These are phyloP conservation scores for Lepiota venenata DNA, from an alignment of 768 basidiomycete genomes.

Conservation along the genomic window DNA sequence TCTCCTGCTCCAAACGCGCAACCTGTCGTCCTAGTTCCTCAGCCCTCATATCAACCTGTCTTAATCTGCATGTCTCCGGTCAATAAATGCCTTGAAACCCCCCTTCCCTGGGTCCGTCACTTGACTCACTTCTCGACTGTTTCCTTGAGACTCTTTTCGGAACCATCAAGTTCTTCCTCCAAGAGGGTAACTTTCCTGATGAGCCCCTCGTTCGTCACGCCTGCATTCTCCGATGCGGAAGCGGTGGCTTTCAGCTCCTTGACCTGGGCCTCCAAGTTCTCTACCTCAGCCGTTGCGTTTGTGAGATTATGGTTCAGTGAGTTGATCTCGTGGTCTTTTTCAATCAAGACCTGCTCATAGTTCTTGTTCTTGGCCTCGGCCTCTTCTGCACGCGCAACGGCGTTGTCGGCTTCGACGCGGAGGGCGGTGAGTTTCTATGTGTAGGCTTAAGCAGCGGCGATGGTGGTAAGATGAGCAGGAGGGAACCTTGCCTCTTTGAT, in stretches of 20 bases:
- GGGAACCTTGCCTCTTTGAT: conserved; percentile 44
- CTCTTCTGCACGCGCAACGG: conserved; percentile 78
- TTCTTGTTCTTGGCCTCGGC: conserved; percentile 85
- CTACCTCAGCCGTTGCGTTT: conserved; percentile 63
- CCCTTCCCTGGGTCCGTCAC: background rate
- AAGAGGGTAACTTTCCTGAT: conserved; percentile 83
- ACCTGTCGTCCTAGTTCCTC: conserved; percentile 97
- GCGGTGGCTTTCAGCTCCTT: conserved; percentile 50
- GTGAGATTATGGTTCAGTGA: conserved; percentile 74
- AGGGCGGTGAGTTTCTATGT: conserved; percentile 71
- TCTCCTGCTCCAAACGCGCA: conserved; percentile 81
- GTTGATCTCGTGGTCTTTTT: conserved; percentile 81
- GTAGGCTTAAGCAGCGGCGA: background rate
- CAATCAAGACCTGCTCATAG: conserved; percentile 66
- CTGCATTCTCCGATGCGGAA: conserved; percentile 67
- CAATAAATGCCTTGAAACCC: conserved; percentile 16
- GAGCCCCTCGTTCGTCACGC: conserved; percentile 70
- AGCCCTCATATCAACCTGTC: conserved; percentile 97
- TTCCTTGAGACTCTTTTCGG: conserved; percentile 96
- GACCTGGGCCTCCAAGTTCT: conserved; percentile 67
- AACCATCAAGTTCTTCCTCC: conserved; percentile 92
- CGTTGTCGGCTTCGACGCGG: conserved; percentile 81
- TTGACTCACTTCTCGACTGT: conserved; percentile 88
- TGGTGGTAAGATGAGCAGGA: conserved; percentile 5
- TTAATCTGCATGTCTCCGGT: conserved; percentile 50